phyloP scores from a whole-genome alignment of 192 early-diverging fungal genomes.

The Mortierella hygrophila region DNA sequence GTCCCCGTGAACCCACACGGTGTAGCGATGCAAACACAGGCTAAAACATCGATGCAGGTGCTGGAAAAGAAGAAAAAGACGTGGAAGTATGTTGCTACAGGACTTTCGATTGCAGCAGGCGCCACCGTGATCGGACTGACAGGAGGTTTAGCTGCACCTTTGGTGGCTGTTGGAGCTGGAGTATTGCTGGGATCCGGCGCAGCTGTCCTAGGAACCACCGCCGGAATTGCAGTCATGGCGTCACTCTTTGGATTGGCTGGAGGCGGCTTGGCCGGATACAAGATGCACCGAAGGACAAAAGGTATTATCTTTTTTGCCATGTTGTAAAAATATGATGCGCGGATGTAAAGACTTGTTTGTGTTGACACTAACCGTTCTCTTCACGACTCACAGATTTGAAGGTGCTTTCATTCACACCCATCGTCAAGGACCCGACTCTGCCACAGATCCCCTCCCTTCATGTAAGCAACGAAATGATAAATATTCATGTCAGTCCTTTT shows the following conservation, averaged over 20 bases:
- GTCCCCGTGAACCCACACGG: conserved; percentile 46
- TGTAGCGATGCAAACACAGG: conserved; percentile 42
- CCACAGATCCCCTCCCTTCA: conserved; percentile 67
- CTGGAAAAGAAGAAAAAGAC: conserved; percentile 61
- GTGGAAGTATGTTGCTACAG: conserved; percentile 66
- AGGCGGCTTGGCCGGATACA: conserved; percentile 66
- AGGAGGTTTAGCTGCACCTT: conserved; percentile 65
- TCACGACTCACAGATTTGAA: conserved; percentile 59
- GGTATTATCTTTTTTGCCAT: conserved; percentile 19
- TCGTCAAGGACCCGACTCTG: conserved; percentile 61
- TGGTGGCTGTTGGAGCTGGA: conserved; percentile 64
- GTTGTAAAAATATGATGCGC: neutral
- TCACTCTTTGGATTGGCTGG: conserved; percentile 68
- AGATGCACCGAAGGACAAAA: conserved; percentile 47
- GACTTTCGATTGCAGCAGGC: conserved; percentile 65
- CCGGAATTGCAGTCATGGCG: conserved; percentile 66
- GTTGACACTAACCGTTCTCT: conserved; percentile 26
- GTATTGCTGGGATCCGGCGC: conserved; percentile 63
- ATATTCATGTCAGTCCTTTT: neutral
- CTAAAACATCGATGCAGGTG: conserved; percentile 59
- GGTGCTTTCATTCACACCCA: conserved; percentile 63
- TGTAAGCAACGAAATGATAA: conserved; percentile 35
- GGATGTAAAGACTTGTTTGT: neutral
- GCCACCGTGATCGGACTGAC: conserved; percentile 68
- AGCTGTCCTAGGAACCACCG: conserved; percentile 65